Conservation (phyloP, 176 grass and related monocot genomes). For the Musa acuminata region DNA sequence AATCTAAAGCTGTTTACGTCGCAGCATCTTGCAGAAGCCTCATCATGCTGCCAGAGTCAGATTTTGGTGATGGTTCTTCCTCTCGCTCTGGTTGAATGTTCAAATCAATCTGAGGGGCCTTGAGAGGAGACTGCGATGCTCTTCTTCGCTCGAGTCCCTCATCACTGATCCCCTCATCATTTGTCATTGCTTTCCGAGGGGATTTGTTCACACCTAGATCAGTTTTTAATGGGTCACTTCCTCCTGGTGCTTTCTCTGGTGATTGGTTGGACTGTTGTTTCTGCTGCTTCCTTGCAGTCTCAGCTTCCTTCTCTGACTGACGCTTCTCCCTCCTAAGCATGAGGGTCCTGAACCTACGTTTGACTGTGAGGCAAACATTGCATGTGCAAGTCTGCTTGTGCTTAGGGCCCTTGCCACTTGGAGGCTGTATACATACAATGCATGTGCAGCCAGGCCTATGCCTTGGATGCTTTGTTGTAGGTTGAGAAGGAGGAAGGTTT, state of each 20-base stretch:
- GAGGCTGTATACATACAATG: slow-evolving; percentile 98
- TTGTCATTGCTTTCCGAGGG: slow-evolving; percentile 26
- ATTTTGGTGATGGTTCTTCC: slow-evolving; percentile 81
- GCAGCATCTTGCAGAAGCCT: slow-evolving; percentile 20
- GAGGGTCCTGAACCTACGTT: slow-evolving; percentile 74
- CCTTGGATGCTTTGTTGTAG: slow-evolving; percentile 81
- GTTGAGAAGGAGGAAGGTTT: slow-evolving; percentile 43
- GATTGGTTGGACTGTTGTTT: slow-evolving; percentile 30
- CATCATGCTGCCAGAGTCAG: slow-evolving; percentile 28
- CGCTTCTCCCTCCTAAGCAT: slow-evolving; percentile 81
- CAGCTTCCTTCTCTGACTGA: slow-evolving; percentile 37
- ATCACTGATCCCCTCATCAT: slow-evolving; percentile 24
- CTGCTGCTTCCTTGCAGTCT: slow-evolving; percentile 20
- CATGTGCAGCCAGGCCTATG: slow-evolving; percentile 89
- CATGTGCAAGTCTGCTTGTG: slow-evolving; percentile 85
- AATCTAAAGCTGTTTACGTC: slow-evolving; percentile 5
- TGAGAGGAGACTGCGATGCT: slow-evolving; percentile 61
- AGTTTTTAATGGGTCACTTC: background rate
- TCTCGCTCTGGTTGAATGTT: slow-evolving; percentile 95
- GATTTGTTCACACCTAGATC: slow-evolving; percentile 10
- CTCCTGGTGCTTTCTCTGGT: slow-evolving; percentile 13
- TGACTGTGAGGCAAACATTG: slow-evolving; percentile 90
- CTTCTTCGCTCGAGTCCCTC: slow-evolving; percentile 41
- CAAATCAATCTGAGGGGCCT: slow-evolving; percentile 81
- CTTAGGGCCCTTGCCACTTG: slow-evolving; percentile 96